Conservation (phyloP, 495 filamentous ascomycete species). For the Neurospora sp. region DNA sequence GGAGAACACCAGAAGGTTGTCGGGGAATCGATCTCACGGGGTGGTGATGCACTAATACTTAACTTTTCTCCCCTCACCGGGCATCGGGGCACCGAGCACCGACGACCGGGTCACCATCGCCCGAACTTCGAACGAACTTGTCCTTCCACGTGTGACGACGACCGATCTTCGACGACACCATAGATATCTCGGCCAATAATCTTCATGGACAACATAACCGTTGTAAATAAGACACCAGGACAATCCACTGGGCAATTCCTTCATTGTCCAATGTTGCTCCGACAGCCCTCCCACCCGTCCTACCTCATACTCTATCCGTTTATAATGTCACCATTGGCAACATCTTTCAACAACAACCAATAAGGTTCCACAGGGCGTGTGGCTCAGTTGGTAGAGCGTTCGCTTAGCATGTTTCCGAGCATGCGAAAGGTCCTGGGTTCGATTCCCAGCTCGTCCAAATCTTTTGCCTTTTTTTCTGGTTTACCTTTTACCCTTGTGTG, state of each 20-base stretch:
- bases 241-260: too few species aligned
- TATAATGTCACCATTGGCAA: fast-evolving
- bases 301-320: neutral
- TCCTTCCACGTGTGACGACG: neutral
- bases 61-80: neutral
- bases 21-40: neutral
- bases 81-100: neutral
- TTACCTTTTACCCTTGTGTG: neutral
- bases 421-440: neutral
- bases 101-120: neutral
- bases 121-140: neutral
- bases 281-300: too few species aligned
- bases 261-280: too few species aligned
- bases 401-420: neutral
- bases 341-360: neutral
- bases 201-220: too few species aligned
- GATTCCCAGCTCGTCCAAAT: neutral
- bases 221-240: too few species aligned
- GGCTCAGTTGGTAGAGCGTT: neutral
- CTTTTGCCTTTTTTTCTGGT: neutral
- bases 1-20: too few species aligned
- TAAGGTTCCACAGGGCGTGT: neutral
- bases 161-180: neutral
- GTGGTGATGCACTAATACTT: neutral
- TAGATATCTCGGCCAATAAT: too few species aligned